A percentile compares a stretch with the other conserved stretches of the same genome.
These are phyloP conservation scores for Mercurialis annua DNA, from an alignment of 345 rosid species.

Conservation along the genomic window DNA sequence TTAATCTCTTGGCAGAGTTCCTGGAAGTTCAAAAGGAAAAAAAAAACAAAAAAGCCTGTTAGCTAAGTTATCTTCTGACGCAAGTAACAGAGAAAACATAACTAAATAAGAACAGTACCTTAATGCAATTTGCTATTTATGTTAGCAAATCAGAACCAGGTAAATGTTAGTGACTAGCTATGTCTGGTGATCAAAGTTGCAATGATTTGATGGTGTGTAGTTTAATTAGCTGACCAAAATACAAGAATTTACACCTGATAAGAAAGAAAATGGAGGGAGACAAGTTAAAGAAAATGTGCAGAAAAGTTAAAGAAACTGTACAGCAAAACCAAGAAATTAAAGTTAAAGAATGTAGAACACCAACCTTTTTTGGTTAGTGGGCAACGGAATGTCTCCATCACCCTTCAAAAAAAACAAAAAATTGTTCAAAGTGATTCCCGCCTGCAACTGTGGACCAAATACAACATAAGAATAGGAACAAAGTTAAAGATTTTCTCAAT, in stretches of 20 bases:
- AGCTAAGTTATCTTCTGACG: slow-evolving; percentile 14
- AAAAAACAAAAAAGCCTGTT: slow-evolving; percentile 2
- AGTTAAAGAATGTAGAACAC: slow-evolving; percentile 38
- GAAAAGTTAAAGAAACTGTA: slow-evolving; percentile 21
- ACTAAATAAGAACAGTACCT: slow-evolving; percentile 35
- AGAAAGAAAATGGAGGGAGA: slow-evolving; percentile 22
- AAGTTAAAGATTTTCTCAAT: slow-evolving; percentile 20
- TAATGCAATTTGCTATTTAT: slow-evolving; percentile 20
- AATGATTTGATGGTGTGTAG: slow-evolving; percentile 24
- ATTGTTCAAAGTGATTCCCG: slow-evolving; percentile 48
- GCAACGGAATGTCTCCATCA: slow-evolving; percentile 79
- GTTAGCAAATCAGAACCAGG: slow-evolving; percentile 18
- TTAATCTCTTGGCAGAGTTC: slow-evolving; percentile 40
- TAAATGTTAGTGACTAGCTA: slow-evolving; percentile 17
- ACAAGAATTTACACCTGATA: slow-evolving; percentile 54
- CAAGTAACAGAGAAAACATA: slow-evolving; percentile 1
- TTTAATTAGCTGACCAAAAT: slow-evolving; percentile 36
- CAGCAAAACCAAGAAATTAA: slow-evolving; percentile 35
- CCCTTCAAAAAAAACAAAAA: slow-evolving; percentile 47
- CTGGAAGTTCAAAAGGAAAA: slow-evolving; percentile 32
- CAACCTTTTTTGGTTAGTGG: slow-evolving; percentile 62
- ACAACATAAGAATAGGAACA: slow-evolving; percentile 30
- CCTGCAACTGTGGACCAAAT: slow-evolving; percentile 60
- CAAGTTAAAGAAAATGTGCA: slow-evolving; percentile 21
- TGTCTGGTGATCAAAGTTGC: slow-evolving; percentile 22